Percentiles rank a stretch among this genome's conserved stretches.
phyloP scores from a whole-genome alignment of 2,329 filamentous ascomycete genomes.

The Alternaria alternata region DNA sequence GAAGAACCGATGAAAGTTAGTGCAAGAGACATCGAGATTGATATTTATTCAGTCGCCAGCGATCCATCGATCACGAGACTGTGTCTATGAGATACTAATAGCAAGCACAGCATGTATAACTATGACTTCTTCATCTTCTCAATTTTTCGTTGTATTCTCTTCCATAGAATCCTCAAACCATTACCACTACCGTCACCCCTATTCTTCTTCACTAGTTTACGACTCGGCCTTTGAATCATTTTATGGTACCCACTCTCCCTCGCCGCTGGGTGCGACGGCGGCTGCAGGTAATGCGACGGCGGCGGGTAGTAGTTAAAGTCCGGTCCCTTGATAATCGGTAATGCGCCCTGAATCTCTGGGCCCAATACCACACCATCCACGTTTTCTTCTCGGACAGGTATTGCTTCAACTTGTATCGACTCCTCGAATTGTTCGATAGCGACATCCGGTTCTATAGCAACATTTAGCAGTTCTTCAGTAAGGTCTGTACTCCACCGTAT shows the following conservation, averaged over 20 bases:
- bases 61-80: not conserved
- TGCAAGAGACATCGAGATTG: not conserved
- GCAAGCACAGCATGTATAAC: not conserved
- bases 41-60: not conserved
- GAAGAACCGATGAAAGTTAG: not conserved
- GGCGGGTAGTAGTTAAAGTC: constrained; percentile 17
- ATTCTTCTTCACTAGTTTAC: not conserved
- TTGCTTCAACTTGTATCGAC: not conserved
- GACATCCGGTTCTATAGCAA: not conserved
- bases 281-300: not conserved
- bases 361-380: not conserved
- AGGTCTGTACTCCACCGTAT: not conserved
- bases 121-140: not conserved
- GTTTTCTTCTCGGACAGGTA: not conserved
- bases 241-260: not conserved
- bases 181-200: not conserved
- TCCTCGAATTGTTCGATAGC: not conserved
- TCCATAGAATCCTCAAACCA: not conserved
- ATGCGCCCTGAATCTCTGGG: not conserved
- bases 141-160: not conserved
- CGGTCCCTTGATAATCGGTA: not conserved
- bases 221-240: not conserved
- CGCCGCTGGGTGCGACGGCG: no score
- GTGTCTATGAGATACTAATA: not conserved
- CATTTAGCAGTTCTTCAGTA: not conserved